Conservation (phyloP, 768 basidiomycete species). For the Roridomyces roridus region DNA sequence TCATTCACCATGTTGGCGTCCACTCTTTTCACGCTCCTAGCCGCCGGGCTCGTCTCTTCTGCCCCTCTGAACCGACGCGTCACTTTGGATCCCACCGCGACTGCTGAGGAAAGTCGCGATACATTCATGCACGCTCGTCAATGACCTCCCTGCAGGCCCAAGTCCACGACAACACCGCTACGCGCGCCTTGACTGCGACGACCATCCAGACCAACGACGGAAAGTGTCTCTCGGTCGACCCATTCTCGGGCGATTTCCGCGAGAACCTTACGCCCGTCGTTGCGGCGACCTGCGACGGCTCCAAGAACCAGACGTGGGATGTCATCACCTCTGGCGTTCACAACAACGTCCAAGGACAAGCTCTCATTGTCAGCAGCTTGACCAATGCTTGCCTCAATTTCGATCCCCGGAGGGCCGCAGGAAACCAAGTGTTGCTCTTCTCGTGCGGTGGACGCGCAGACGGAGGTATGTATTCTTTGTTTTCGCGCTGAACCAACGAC, state of each 20-base stretch:
- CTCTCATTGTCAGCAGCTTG: constrained; percentile 29
- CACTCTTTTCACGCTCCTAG: constrained; percentile 25
- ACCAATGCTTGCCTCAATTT: constrained; percentile 33
- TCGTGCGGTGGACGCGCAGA: constrained; percentile 33
- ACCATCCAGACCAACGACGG: constrained; percentile 31
- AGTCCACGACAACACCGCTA: constrained; percentile 25
- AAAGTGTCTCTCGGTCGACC: constrained; percentile 30
- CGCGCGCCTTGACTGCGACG: constrained; percentile 27
- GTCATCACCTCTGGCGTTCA: constrained; percentile 29
- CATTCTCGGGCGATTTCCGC: constrained; percentile 30
- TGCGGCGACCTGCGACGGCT: constrained; percentile 25
- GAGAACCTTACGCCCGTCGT: constrained; percentile 29
- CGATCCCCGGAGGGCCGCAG: constrained; percentile 21
- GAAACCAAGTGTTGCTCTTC: constrained; percentile 31
- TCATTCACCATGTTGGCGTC: constrained; percentile 24
- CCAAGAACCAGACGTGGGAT: constrained; percentile 29
- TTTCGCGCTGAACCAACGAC: neutral
- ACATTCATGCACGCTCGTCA: no score
- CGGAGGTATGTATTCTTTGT: constrained; percentile 22
- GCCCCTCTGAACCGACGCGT: constrained; percentile 22
- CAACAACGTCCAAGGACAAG: constrained; percentile 27
- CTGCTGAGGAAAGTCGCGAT: constrained; percentile 3
- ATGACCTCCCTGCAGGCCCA: no score
- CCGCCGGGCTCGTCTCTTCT: constrained; percentile 23
- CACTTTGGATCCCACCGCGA: constrained; percentile 18